These are phyloP conservation scores for Ensete glaucum DNA, from an alignment of 176 grass and related monocot species.

Conservation along the genomic window DNA sequence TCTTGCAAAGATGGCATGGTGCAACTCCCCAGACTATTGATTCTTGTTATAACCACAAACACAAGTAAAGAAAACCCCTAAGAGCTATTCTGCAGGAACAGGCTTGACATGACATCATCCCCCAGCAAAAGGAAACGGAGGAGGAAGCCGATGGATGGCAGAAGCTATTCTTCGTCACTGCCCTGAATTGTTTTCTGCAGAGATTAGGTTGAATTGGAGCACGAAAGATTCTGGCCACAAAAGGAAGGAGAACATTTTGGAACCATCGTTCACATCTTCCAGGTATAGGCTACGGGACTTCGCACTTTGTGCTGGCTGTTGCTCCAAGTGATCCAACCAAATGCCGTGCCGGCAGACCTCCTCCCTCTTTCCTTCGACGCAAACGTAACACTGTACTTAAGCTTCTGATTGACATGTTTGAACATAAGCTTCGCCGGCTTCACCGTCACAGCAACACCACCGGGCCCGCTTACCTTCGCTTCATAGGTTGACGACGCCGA, in stretches of 20 bases:
- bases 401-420: constrained; percentile 58
- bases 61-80: too few species aligned
- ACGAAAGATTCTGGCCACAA: neutral
- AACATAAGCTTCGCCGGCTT: constrained; percentile 53
- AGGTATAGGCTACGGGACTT: constrained; percentile 58
- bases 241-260: neutral
- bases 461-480: constrained; percentile 49
- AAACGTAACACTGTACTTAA: constrained; percentile 67
- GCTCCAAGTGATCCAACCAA: constrained; percentile 79
- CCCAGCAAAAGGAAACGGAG: neutral
- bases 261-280: constrained; percentile 25
- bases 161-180: neutral
- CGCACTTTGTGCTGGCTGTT: constrained; percentile 44
- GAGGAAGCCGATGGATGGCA: too few species aligned
- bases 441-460: constrained; percentile 40
- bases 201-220: neutral
- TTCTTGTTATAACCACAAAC: too few species aligned
- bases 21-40: too few species aligned
- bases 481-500: constrained; percentile 40
- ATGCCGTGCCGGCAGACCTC: constrained; percentile 27
- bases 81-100: neutral
- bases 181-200: neutral
- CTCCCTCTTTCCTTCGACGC: constrained; percentile 24
- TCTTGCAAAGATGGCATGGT: too few species aligned
- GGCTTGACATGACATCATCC: neutral